Conservation (phyloP, 129 eudicot species). For the Pseudognaphalium luteoalbum region DNA sequence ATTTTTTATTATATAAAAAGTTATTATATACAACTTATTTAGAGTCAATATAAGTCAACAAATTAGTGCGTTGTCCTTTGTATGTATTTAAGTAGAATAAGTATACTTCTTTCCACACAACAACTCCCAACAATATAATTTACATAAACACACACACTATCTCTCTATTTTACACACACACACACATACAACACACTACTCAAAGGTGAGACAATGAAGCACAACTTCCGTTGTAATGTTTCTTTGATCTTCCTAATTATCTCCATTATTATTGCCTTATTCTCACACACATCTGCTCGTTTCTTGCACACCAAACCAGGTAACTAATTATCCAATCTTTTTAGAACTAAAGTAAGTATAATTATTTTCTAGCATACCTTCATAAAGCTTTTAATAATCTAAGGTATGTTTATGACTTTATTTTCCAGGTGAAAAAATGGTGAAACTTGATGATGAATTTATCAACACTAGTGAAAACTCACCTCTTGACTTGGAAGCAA, state of each 20-base stretch:
- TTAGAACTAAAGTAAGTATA: background rate
- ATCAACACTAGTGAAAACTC: conserved; percentile 19
- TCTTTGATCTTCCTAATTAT: conserved; percentile 37
- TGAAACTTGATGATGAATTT: conserved; percentile 35
- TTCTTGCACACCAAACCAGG: conserved; percentile 50
- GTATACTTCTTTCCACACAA: conserved; percentile 34
- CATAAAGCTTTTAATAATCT: conserved; percentile 2
- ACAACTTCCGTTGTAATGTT: conserved; percentile 31
- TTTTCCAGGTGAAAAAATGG: conserved; percentile 38
- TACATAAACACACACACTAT: background rate
- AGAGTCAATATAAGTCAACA: conserved; percentile 32
- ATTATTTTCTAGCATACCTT: background rate
- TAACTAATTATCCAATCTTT: background rate
- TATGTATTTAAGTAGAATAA: conserved; percentile 35
- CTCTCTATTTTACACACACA: conserved; percentile 31
- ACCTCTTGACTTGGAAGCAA: conserved; percentile 17
- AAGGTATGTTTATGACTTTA: background rate
- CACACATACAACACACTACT: conserved; percentile 2
- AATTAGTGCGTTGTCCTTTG: conserved; percentile 14
- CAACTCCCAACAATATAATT: conserved; percentile 57
- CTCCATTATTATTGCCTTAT: conserved; percentile 33
- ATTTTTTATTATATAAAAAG: background rate
- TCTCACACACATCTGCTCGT: conserved; percentile 56
- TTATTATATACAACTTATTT: conserved; percentile 2
- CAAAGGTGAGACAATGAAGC: conserved; percentile 50